Evolutionary conservation across 202 grass and related monocot species (phyloP).

Genomic region (Zoysia matrella): DNA sequence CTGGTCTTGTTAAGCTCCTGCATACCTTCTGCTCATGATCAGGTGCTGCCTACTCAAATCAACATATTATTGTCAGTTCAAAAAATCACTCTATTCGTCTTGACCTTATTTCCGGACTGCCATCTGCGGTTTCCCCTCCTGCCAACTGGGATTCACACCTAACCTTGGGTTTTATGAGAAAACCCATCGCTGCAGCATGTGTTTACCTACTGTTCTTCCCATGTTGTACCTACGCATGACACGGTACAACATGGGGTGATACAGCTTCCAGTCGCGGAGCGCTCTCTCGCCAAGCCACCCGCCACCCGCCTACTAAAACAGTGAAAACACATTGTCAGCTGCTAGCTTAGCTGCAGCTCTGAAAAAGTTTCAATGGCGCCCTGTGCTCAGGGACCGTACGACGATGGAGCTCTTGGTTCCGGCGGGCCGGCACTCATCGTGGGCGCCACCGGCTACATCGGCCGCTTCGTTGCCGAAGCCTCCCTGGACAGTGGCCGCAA

Average conservation of each 20-base stretch:
- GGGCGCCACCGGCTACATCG: constrained; percentile 75
- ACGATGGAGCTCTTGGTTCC: neutral
- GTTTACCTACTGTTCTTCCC: constrained; percentile 48
- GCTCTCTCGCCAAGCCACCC: neutral
- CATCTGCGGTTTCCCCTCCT: neutral
- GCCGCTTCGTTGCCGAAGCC: constrained; percentile 74
- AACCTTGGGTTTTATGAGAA: neutral
- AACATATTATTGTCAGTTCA: neutral
- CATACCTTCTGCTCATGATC: neutral
- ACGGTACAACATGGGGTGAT: neutral
- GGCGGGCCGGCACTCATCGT: constrained; percentile 57
- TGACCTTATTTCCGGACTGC: neutral
- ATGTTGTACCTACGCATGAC: neutral
- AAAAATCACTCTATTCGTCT: neutral
- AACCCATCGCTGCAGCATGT: constrained; percentile 7
- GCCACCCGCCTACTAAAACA: neutral
- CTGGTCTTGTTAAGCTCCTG: neutral
- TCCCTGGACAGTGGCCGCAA: constrained; percentile 59
- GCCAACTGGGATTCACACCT: constrained; percentile 31
- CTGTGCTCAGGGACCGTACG: neutral
- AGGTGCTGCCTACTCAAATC: neutral
- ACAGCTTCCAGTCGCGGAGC: neutral
- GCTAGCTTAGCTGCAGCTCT: neutral
- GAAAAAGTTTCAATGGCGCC: constrained; percentile 23
- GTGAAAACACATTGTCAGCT: neutral